phyloP scores from a whole-genome alignment of 148 eudicot species.

The Vaccinium corymbosum region DNA sequence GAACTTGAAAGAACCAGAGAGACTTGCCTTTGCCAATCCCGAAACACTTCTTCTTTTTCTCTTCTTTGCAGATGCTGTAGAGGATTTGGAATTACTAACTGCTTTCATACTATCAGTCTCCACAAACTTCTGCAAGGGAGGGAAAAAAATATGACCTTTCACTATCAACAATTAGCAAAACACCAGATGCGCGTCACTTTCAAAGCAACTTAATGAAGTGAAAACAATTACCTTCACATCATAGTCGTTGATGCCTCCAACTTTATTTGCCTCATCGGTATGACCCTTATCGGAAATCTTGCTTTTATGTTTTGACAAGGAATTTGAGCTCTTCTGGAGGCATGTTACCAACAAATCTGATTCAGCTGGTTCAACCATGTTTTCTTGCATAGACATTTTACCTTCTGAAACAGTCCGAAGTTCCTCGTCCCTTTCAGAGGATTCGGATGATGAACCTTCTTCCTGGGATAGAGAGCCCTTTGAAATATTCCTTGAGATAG shows the following conservation, averaged over 20 bases:
- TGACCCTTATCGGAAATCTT: constrained; percentile 36
- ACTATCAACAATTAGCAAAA: constrained; percentile 18
- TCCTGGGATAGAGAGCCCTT: constrained; percentile 23
- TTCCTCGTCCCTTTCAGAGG: constrained; percentile 30
- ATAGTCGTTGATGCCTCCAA: constrained; percentile 27
- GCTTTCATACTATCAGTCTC: constrained; percentile 28
- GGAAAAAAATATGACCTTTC: not conserved
- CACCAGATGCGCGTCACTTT: not conserved
- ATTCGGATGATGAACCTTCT: constrained; percentile 17
- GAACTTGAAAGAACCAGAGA: not conserved
- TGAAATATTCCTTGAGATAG: constrained; percentile 20
- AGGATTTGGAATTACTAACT: constrained; percentile 35
- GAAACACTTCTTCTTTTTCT: constrained; percentile 51
- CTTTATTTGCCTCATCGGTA: constrained; percentile 22
- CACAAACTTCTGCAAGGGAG: constrained; percentile 32
- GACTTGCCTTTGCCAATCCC: constrained; percentile 77
- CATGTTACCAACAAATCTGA: constrained; percentile 45
- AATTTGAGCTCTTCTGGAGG: constrained; percentile 22
- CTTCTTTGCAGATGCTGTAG: constrained; percentile 44
- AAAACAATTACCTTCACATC: constrained; percentile 46
- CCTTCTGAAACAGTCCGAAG: constrained; percentile 34
- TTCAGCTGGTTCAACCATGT: constrained; percentile 33
- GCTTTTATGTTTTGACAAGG: constrained; percentile 21
- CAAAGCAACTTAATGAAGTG: constrained; percentile 7
- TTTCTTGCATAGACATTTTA: constrained; percentile 30